Conservation (phyloP, 2,329 filamentous ascomycete species). For the Microdochium trichocladiopsis region DNA sequence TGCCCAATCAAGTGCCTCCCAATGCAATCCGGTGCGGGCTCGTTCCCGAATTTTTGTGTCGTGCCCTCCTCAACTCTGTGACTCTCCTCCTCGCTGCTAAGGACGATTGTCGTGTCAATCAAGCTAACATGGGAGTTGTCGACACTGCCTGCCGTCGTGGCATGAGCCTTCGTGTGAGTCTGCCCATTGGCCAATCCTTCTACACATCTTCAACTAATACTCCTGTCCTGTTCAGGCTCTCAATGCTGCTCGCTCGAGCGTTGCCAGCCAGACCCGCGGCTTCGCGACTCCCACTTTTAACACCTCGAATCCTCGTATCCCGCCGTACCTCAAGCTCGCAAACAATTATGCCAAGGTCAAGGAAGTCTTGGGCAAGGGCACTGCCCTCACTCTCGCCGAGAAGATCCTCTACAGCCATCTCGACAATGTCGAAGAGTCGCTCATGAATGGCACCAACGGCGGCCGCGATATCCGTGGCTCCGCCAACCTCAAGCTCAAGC, state of each 20-base stretch:
- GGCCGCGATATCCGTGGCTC: constrained; percentile 77
- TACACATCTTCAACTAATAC: constrained; percentile 2
- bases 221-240: constrained; percentile 12
- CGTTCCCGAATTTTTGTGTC: not conserved
- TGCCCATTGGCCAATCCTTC: not conserved
- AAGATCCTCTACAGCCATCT: constrained; percentile 98
- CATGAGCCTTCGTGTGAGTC: constrained; percentile 19
- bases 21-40: not conserved
- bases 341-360: constrained; percentile 54
- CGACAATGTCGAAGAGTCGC: constrained; percentile 79
- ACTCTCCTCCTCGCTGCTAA: not conserved
- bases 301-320: constrained; percentile 42
- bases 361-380: constrained; percentile 43
- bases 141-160: constrained; percentile 20
- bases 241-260: constrained; percentile 8
- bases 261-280: constrained; percentile 15
- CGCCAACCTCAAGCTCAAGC: constrained; percentile 93
- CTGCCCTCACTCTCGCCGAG: constrained; percentile 77
- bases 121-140: constrained; percentile 20
- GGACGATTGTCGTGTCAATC: not conserved
- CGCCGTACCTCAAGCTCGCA: constrained; percentile 62
- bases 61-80: not conserved
- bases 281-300: constrained; percentile 24
- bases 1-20: not conserved
- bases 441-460: constrained; percentile 76